Evolutionary conservation across 768 basidiomycete genomes (phyloP), one percentile per base, ranked within the genome.

Genomic region (Trametes cubensis): DNA sequence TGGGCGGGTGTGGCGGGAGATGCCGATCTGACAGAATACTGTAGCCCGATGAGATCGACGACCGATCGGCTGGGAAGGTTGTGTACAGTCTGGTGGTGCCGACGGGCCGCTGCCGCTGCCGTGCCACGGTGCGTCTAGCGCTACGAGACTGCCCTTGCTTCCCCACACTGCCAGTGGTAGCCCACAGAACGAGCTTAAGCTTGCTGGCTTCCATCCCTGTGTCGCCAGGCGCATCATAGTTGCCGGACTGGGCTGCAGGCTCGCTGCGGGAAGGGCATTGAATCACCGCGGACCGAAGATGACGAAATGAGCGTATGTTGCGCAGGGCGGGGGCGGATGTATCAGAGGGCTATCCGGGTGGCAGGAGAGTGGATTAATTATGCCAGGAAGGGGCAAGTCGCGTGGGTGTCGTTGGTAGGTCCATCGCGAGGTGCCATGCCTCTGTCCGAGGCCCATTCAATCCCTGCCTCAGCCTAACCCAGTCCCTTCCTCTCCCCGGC

Each of bases 381-480:
- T 49, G 39, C 61, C 61, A 51, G 55, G 48, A 56, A 30, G 55
- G 53, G 60, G 42, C 44, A 45, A 44, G 42, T 21, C 49, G 54
- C 48, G 55, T 62, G 55, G 40, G 47, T 34, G 46, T 62, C 34
- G 52, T 54, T 61, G 44, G 52, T 46, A 49, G 21, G 47, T 42
- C 61, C 48, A 55, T 62, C 55, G 61, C 61, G 47, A 61, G 28
- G 56, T 40, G n/a, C 55, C 44, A 55, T 55, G 40, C 53, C 28
- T 34, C 34, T 7, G 10, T 34, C 34, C 34, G 34, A 34, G 34
- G 46, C 25, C 21, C 46, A 41, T 39, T 40, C 47, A 42, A 20
- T 40, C 39, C 39, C 4, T 21, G 14, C 28, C 21, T 23, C 11
- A 14, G 45, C 23, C 45, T 23, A 21, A 3, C 45, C 23, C 45